Percentiles rank a stretch among this genome's conserved stretches.
phyloP scores from a whole-genome alignment of 192 early-diverging fungal species.

The Coemansia sp. region DNA sequence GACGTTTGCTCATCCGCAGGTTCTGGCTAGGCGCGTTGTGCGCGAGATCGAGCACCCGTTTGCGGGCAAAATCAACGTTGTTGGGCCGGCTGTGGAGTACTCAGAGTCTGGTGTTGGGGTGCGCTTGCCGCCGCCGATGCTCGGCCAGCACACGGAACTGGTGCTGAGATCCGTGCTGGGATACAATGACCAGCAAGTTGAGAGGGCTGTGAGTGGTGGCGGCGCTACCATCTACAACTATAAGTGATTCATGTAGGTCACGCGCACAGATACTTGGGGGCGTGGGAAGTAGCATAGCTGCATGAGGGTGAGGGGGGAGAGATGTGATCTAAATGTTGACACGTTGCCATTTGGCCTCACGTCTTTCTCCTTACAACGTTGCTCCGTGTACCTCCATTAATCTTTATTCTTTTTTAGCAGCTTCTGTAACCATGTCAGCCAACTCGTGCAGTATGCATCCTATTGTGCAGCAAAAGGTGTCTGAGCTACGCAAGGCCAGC shows the following conservation, averaged over 20 bases:
- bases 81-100: conserved; percentile 76
- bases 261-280: neutral
- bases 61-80: conserved; percentile 73
- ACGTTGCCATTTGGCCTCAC: neutral
- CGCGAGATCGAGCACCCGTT: conserved; percentile 79
- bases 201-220: conserved; percentile 20
- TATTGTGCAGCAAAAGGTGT: conserved; percentile 58
- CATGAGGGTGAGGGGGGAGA: neutral
- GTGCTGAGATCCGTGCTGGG: conserved; percentile 66
- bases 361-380: neutral
- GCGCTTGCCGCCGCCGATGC: conserved; percentile 71
- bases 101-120: conserved; percentile 63
- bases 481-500: conserved; percentile 54
- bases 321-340: no score
- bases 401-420: neutral
- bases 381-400: neutral
- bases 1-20: conserved; percentile 77
- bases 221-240: conserved; percentile 29
- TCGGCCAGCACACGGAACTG: conserved; percentile 88
- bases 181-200: conserved; percentile 62
- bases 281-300: neutral
- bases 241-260: neutral
- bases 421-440: neutral
- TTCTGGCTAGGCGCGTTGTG: conserved; percentile 67
- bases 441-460: conserved; percentile 57